Base-by-base conservation (phyloP, 208 protist species). In the Crithidia bombi region DNA sequence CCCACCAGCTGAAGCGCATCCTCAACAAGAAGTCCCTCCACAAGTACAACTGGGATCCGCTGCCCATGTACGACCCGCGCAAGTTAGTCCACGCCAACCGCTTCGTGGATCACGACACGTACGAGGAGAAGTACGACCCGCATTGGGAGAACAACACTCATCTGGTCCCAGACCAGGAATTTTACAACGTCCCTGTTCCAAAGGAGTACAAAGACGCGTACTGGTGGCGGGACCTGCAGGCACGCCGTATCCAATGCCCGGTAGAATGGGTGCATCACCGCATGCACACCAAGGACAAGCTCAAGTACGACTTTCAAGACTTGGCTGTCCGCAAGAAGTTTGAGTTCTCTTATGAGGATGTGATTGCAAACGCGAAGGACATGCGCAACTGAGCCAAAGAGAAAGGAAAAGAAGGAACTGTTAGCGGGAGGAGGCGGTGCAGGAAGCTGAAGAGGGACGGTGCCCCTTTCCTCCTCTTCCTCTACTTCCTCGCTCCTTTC, bases 201-300 rank as follows among this genome's bases (percentile, higher is more conserved):
- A 64, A 74, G 30, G 89, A 96, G 75, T 95, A 92, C 78, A 90
- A 90, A 70, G 93, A 97, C 46, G 90, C 93, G n/a, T 97, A 97
- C 74, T 97, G 93, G 93, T 96, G 89, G 86, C 77, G 93, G 30
- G 93, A 97, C 57, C 74, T 95, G 49, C 93, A 95, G 74, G 87
- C 93, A 0, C 93, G 93, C 21, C 86, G 89, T 26, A 81, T 95
- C 43, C 93, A 97, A 68, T 96, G 92, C 67, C 92, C 92, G 10
- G 73, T 77, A n/a, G 89, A 95, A 46, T 96, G 92, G 92, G 92
- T 96, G 12, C 68, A 78, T 26, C 80, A 91, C 47, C 83, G 92
- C 62, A 95, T 95, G 92, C 84, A 92, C 65, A 90, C 84, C 46
- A 73, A 75, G 7, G 85, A 94, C 50, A 73, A 85, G 19, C 82